phyloP scores from a whole-genome alignment of 2,329 filamentous ascomycete genomes.

The Phialophora expanda region DNA sequence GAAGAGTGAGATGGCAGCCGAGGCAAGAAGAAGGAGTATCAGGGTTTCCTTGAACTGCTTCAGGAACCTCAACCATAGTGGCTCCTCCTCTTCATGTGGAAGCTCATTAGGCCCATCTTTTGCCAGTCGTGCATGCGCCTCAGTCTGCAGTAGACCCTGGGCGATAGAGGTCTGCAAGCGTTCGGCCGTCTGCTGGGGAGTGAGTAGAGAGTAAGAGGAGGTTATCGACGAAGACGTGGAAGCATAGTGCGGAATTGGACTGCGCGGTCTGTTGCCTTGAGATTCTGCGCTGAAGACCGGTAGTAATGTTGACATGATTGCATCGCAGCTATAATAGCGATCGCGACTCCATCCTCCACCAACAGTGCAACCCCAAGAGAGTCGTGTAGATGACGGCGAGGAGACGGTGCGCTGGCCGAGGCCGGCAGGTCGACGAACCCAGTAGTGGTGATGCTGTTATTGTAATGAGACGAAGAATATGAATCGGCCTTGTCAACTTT shows the following conservation, averaged over 20 bases:
- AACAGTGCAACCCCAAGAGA: conserved; percentile 8
- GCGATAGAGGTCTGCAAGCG: conserved; percentile 81
- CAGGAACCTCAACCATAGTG: conserved; percentile 90
- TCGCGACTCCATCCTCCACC: conserved; percentile 24
- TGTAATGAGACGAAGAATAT: neutral
- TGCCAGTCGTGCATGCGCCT: conserved; percentile 78
- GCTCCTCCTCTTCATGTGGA: conserved; percentile 89
- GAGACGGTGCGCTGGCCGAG: neutral
- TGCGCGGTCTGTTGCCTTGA: conserved; percentile 24
- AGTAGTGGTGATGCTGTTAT: neutral
- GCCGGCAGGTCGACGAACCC: neutral
- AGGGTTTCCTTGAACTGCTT: conserved; percentile 97
- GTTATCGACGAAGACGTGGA: conserved; percentile 47
- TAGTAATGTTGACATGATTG: conserved; percentile 68
- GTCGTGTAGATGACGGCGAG: neutral
- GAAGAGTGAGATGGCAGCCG: conserved; percentile 83
- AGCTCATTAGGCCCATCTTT: conserved; percentile 92
- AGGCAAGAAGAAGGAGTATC: conserved; percentile 87
- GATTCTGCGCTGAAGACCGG: conserved; percentile 60
- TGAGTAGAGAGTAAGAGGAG: conserved; percentile 66
- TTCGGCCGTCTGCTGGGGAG: conserved; percentile 76
- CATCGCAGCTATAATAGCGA: conserved; percentile 49
- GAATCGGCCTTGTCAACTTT: neutral
- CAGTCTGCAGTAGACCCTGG: conserved; percentile 77
- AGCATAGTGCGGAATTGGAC: conserved; percentile 23